phyloP scores from a whole-genome alignment of 306 rosid genomes.

The Sesbania bispinosa region DNA sequence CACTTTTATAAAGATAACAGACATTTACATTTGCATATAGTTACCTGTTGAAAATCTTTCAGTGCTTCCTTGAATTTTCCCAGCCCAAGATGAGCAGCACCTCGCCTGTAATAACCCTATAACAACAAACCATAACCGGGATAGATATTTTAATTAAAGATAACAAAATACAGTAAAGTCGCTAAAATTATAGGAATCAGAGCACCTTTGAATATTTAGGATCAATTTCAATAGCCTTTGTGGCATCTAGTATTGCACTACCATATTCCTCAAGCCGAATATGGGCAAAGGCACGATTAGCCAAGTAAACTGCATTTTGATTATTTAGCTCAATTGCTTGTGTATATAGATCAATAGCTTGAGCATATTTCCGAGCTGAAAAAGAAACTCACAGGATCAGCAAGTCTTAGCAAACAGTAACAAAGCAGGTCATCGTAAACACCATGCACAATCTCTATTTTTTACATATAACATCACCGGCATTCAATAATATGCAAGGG shows the following conservation, averaged over 20 bases:
- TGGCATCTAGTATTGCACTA: constrained; percentile 92
- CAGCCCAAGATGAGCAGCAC: constrained; percentile 88
- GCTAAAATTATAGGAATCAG: constrained; percentile 1
- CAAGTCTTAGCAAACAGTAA: background rate
- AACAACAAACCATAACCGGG: constrained; percentile 33
- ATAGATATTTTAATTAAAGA: constrained; percentile 2
- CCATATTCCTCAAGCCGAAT: constrained; percentile 94
- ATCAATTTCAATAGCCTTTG: constrained; percentile 83
- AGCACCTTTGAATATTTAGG: constrained; percentile 90
- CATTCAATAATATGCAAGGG: background rate
- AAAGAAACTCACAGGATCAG: constrained; percentile 36
- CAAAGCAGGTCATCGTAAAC: constrained; percentile 2
- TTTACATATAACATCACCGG: background rate
- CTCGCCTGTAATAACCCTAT: constrained; percentile 97
- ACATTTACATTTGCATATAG: background rate
- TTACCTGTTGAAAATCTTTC: constrained; percentile 95
- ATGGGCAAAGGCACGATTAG: constrained; percentile 97
- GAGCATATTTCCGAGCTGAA: constrained; percentile 82
- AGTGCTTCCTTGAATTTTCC: constrained; percentile 97
- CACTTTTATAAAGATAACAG: background rate
- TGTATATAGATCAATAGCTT: constrained; percentile 81
- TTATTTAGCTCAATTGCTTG: constrained; percentile 76
- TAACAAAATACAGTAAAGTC: constrained; percentile 7
- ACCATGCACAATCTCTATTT: background rate
- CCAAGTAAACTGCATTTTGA: constrained; percentile 85